Conservation (phyloP, 768 basidiomycete species). For the Agaricus blazei region DNA sequence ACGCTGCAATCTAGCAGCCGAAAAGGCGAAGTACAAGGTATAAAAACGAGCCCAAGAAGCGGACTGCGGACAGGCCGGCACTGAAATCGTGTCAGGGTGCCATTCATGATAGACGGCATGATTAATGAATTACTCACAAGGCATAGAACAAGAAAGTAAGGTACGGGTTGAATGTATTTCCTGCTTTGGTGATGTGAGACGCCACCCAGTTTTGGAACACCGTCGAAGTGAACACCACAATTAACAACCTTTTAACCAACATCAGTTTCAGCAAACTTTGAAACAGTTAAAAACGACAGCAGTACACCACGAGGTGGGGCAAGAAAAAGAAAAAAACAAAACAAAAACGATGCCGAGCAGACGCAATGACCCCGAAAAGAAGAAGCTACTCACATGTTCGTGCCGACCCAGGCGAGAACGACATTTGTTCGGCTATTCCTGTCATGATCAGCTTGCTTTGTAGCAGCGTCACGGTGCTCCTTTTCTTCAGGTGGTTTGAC, state of each 20-base stretch:
- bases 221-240: constrained; percentile 69
- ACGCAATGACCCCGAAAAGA: not conserved
- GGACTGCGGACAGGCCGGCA: constrained; percentile 74
- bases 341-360: not conserved
- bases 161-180: constrained; percentile 82
- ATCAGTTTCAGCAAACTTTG: not conserved
- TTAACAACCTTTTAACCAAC: constrained; percentile 47
- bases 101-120: not conserved
- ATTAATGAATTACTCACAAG: constrained; percentile 29
- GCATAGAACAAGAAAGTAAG: constrained; percentile 74
- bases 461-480: constrained; percentile 80
- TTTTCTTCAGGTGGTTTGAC: constrained; percentile 66
- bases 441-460: constrained; percentile 86
- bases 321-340: not conserved
- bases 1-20: constrained; percentile 36
- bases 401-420: constrained; percentile 77
- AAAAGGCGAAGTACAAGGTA: constrained; percentile 76
- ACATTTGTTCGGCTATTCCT: constrained; percentile 83
- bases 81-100: constrained; percentile 26
- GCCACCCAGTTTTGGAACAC: constrained; percentile 75
- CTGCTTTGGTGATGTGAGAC: constrained; percentile 45
- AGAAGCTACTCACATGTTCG: constrained; percentile 64
- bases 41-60: constrained; percentile 73
- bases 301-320: constrained; percentile 9
- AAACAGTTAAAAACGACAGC: not conserved